Evolutionary conservation across 2,329 filamentous ascomycete genomes (phyloP), one percentile per base, ranked within the genome.

Genomic region (Aspergillus clavatus): DNA sequence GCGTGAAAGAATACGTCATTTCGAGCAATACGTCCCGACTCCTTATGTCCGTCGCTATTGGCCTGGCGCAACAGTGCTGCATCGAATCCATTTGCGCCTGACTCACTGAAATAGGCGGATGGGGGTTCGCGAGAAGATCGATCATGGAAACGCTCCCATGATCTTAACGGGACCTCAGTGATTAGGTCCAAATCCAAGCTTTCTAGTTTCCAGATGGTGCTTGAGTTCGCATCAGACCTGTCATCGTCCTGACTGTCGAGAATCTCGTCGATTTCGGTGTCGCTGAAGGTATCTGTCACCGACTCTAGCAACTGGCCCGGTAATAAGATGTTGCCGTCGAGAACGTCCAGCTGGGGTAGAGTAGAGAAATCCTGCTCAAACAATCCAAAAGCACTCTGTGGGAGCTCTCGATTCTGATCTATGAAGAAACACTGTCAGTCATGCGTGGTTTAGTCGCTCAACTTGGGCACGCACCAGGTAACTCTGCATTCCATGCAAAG

Each of bases 51-150:
- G 3, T 47, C 57, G 12, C 50, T 47, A 2, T 51, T 43, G 31
- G 47, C 52, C 31, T 63, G 56, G 16, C 60, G 58, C 31, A 56
- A 50, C 26, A 73, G 49, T 21, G 61, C 61, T 5, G 66, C 64
- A 55, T 72, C 69, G 29, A 70, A 72, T 3, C 66, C 66, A 38
- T 54, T 54, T 2, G 65, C 58, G 1, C 66, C 67, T 12, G 68
- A 67, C 56, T 74, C 72, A 42, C 69, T 72, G 27, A 74, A 62
- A 45, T 72, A 73, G 31, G 60, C 63, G 22, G 68, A 69, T 22
- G 50, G 42, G 4, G 62, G 61, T 38, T 69, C 64, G 27, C 54
- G 45, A 29, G 63, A 62, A 8, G 50, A 44, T 39, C 50, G 57
- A 19, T 68, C 47, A 21, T 63, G 52, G 48, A 69, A 72, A 10